phyloP scores from a whole-genome alignment of 352 stramenopile genomes.

The Elongisporangium senticosum region DNA sequence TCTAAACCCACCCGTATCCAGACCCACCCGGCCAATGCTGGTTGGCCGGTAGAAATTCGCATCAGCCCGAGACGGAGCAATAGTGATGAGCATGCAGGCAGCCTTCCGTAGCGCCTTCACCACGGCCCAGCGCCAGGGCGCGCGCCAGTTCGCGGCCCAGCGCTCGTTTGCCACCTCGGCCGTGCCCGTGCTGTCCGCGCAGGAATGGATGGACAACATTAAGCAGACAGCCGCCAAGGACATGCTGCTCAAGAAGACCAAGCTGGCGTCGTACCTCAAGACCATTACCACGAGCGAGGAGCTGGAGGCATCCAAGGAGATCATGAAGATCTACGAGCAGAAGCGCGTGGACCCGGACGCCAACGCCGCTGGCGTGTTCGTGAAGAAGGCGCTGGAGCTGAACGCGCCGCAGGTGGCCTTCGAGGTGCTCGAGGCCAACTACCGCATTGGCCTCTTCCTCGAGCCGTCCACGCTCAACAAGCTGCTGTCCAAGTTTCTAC shows the following conservation, averaged over 20 bases:
- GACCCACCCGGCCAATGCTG: neutral
- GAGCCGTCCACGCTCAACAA: slow-evolving; percentile 81
- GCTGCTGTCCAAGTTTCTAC: slow-evolving; percentile 77
- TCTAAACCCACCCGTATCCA: slow-evolving; percentile 1
- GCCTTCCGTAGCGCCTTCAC: slow-evolving; percentile 56
- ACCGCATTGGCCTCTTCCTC: slow-evolving; percentile 78
- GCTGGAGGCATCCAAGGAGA: slow-evolving; percentile 74
- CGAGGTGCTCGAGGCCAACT: slow-evolving; percentile 76
- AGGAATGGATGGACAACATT: slow-evolving; percentile 84
- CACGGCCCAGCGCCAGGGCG: slow-evolving; percentile 41
- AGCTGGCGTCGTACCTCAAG: slow-evolving; percentile 80
- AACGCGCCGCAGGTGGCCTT: slow-evolving; percentile 64
- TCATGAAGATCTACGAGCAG: slow-evolving; percentile 86
- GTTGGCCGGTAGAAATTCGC: slow-evolving; percentile 1
- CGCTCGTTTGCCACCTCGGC: slow-evolving; percentile 22
- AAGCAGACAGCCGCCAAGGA: slow-evolving; percentile 62
- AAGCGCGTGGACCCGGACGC: slow-evolving; percentile 78
- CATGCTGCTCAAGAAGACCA: slow-evolving; percentile 77
- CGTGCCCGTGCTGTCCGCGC: slow-evolving; percentile 42
- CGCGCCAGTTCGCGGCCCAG: slow-evolving; percentile 22
- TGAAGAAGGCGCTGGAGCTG: slow-evolving; percentile 82
- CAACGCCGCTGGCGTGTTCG: slow-evolving; percentile 67
- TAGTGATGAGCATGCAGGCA: slow-evolving; percentile 44
- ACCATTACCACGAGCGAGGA: slow-evolving; percentile 76
- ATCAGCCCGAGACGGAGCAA: neutral